These are phyloP conservation scores for Diaporthe citrichinensis DNA, from an alignment of 2,329 filamentous ascomycete genomes.

Conservation along the genomic window DNA sequence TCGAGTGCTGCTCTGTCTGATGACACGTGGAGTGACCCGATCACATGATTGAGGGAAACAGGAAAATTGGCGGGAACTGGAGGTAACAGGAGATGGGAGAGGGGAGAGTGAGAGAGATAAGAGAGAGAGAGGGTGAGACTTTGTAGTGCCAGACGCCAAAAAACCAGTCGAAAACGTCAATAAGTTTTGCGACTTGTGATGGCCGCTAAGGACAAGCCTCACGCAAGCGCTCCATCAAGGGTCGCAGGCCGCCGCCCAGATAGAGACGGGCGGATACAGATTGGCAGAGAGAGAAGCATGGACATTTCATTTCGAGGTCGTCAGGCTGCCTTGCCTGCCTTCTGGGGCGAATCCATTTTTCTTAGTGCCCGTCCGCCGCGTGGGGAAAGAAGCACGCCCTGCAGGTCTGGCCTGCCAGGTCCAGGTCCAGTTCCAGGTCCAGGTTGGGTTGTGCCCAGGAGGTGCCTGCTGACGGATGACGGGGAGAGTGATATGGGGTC, in stretches of 20 bases:
- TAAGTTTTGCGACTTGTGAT: not conserved
- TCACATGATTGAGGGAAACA: conserved; percentile 29
- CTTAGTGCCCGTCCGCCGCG: conserved; percentile 20
- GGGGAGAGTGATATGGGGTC: not conserved
- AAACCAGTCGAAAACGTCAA: conserved; percentile 9
- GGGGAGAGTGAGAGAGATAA: not conserved
- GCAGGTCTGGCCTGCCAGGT: not conserved
- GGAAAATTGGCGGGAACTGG: not conserved
- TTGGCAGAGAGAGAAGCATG: not conserved
- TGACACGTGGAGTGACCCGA: conserved; percentile 31
- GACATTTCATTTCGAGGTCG: not conserved
- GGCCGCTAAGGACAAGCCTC: not conserved
- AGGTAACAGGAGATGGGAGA: not conserved
- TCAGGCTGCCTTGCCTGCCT: not conserved
- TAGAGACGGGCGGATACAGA: not conserved
- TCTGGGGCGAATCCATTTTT: conserved; percentile 30
- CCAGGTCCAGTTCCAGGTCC: not conserved
- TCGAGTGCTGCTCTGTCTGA: not conserved
- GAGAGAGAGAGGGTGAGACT: not conserved
- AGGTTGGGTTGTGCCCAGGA: conserved; percentile 1
- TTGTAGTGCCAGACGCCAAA: not conserved
- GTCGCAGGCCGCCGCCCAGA: not conserved
- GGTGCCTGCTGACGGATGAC: not conserved
- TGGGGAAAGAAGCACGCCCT: not conserved
- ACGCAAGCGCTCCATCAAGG: conserved; percentile 9